Evolutionary conservation across 2,329 filamentous ascomycete species (phyloP), one percentile per base, ranked within the genome.

Genomic region (Drechmeria coniospora): DNA sequence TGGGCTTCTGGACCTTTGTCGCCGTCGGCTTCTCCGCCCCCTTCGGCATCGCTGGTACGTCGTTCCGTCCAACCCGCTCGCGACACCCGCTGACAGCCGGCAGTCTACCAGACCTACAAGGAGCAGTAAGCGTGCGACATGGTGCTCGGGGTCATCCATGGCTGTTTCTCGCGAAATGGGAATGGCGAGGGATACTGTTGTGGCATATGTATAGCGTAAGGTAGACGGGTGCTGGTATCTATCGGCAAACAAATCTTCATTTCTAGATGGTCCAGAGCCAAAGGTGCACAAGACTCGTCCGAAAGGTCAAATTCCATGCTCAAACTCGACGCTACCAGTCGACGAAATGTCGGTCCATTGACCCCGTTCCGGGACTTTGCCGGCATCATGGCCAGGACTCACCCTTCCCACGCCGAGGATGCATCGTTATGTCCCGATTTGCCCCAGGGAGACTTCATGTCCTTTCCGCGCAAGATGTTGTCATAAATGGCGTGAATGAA

Each of bases 1-100:
- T 82, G 44, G 69, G 77, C 60, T 98, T 79, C 75, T 92, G 83
- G 79, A 53, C 53, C 38, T 90, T 80, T 65, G 52, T 55, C 46
- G 51, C 46, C 44, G 51, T 57, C 36, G 68, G 68, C 36, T 76
- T 76, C 56, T 50, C 61, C 43, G 47, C 63, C 31, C 74, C 74
- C 41, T 74, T 79, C 53, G 67, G 63, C 47, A 69, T 79, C 50
- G 61, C 66, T 41, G 51, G 69, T 74, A 53, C 49, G 68, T 67
- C 32, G 42, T 47, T 40, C 39, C 33, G 12, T 24, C 22, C 8
- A 15, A 14, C 13, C 12, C 13, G 4, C 11, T 6, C 15, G 15
- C 21, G 15, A 7, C 17, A 11, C 20, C 10, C 8, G 25, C 32
- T 36, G 28, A 36, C 29, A 23, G 25, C 18, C 15, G 14, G 29